A percentile compares a stretch with the other conserved stretches of the same genome.
Evolutionary conservation across 129 eudicot species (phyloP).

Genomic region (Helianthus tuberosus): DNA sequence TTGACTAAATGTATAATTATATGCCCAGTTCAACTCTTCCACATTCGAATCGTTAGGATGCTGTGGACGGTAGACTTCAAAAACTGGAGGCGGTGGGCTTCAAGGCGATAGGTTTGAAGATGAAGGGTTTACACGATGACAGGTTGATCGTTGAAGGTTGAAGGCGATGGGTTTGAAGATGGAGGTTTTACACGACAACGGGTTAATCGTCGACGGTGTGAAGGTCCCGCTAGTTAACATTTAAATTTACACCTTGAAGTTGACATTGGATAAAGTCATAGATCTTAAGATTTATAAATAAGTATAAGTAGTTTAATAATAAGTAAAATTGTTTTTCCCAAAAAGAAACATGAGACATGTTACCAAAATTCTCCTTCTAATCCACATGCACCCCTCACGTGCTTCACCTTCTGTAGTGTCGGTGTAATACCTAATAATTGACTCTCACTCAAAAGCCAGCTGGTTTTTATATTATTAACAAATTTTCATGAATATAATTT

Average conservation of each 20-base stretch:
- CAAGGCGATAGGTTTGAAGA: too few relatives aligned
- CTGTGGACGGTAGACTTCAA: too few relatives aligned
- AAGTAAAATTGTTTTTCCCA: constrained; percentile 15
- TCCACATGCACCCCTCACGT: constrained; percentile 41
- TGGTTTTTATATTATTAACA: neutral
- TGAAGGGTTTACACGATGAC: too few relatives aligned
- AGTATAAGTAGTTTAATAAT: neutral
- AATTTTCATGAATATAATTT: too few relatives aligned
- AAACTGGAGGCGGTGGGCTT: too few relatives aligned
- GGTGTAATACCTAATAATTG: constrained; percentile 31
- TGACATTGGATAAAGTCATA: neutral
- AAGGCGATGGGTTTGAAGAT: too few relatives aligned
- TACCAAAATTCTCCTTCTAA: constrained; percentile 27
- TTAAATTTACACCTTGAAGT: neutral
- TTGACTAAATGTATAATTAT: too few relatives aligned
- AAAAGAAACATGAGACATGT: constrained; percentile 38
- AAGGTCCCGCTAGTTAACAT: neutral
- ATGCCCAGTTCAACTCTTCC: too few relatives aligned
- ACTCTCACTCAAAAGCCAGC: constrained; percentile 19
- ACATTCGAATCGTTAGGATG: too few relatives aligned
- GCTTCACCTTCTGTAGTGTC: constrained; percentile 32
- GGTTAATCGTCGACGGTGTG: too few relatives aligned
- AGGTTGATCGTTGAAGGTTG: too few relatives aligned
- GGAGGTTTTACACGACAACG: too few relatives aligned
- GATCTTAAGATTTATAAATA: neutral